A percentile compares a stretch with the other conserved stretches of the same genome.
phyloP scores from a whole-genome alignment of 305 asterid species.

The Lippia alba region DNA sequence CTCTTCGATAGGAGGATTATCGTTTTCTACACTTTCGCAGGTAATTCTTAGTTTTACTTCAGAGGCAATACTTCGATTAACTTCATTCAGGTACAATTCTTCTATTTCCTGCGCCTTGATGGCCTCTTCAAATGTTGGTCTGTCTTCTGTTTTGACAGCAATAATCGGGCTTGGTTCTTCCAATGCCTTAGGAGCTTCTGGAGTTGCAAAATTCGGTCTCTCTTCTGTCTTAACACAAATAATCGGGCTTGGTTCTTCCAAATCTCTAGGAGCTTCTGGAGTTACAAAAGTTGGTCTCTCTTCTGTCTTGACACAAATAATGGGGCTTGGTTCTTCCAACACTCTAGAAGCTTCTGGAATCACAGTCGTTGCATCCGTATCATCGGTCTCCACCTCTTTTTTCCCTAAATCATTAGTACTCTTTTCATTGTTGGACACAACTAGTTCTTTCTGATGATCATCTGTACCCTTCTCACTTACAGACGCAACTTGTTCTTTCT shows the following conservation, averaged over 20 bases:
- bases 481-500: too few species aligned
- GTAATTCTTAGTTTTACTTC: background rate
- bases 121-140: constrained; percentile 27
- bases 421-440: too few species aligned
- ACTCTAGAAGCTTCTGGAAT: constrained; percentile 33
- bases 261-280: constrained; percentile 32
- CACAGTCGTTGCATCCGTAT: constrained; percentile 32
- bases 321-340: constrained; percentile 33
- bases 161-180: constrained; percentile 34
- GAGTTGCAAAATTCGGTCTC: constrained; percentile 8
- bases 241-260: constrained; percentile 34
- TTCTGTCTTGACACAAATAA: constrained; percentile 29
- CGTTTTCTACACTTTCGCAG: constrained; percentile 37
- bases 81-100: constrained; percentile 19
- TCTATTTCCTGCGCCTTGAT: constrained; percentile 31
- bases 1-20: constrained; percentile 33
- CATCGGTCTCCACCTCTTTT: constrained; percentile 30
- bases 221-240: constrained; percentile 31
- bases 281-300: constrained; percentile 34
- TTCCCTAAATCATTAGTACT: too few species aligned
- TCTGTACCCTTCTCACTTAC: background rate
- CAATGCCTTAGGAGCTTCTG: constrained; percentile 31
- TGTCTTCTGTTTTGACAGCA: constrained; percentile 31
- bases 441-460: background rate
- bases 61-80: constrained; percentile 9